Conservation (phyloP, 352 stramenopile genomes). For the Globisporangium cederbergense region DNA sequence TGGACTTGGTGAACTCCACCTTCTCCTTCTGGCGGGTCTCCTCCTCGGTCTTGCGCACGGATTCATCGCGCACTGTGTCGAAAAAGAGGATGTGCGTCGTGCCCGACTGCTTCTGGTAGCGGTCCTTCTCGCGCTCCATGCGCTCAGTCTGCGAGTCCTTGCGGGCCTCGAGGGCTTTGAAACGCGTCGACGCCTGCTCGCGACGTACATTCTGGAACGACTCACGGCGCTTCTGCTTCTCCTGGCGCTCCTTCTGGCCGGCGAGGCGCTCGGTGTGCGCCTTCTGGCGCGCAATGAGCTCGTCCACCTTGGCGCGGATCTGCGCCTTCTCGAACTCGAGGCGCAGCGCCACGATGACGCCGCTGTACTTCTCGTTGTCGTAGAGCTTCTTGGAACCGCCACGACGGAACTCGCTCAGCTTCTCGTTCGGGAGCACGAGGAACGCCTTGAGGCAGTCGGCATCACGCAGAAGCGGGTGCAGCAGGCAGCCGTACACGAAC, state of each 20-base stretch:
- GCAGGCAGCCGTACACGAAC: constrained; percentile 77
- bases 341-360: constrained; percentile 69
- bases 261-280: constrained; percentile 64
- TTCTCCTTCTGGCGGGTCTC: constrained; percentile 83
- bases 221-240: constrained; percentile 72
- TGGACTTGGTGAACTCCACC: constrained; percentile 87
- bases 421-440: constrained; percentile 62
- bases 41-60: constrained; percentile 70
- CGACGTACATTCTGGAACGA: constrained; percentile 68
- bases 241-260: constrained; percentile 54
- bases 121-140: constrained; percentile 82
- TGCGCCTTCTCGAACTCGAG: constrained; percentile 85
- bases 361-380: constrained; percentile 76
- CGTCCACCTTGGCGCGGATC: constrained; percentile 77
- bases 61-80: constrained; percentile 73
- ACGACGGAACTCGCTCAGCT: constrained; percentile 73
- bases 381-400: constrained; percentile 70
- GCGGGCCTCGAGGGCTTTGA: constrained; percentile 76
- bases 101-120: constrained; percentile 65
- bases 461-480: constrained; percentile 77
- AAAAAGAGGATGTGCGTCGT: constrained; percentile 85
- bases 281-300: constrained; percentile 59
- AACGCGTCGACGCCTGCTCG: constrained; percentile 65
- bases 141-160: constrained; percentile 78
- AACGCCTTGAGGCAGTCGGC: constrained; percentile 83